A percentile compares a stretch with the other conserved stretches of the same genome.
Evolutionary conservation across 2,329 filamentous ascomycete species (phyloP).

Genomic region (Nigrospora osmanthi): DNA sequence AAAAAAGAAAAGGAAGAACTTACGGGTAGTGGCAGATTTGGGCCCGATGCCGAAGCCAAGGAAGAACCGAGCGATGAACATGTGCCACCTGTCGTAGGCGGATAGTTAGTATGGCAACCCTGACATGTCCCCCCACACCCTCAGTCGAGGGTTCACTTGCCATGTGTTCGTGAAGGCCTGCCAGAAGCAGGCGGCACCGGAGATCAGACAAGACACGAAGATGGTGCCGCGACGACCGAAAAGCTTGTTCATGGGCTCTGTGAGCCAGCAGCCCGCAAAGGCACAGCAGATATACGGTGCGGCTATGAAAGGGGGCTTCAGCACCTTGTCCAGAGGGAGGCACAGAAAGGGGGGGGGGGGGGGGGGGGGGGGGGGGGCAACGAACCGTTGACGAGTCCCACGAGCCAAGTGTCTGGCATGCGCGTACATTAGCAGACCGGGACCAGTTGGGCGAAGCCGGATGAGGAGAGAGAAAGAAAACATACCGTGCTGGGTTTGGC

Average conservation of each 20-base stretch:
- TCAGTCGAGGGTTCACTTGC: background rate
- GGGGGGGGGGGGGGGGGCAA: background rate
- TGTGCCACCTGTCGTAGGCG: constrained; percentile 41
- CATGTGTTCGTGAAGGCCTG: constrained; percentile 31
- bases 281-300: constrained; percentile 60
- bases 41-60: constrained; percentile 65
- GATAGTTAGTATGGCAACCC: too few relatives aligned
- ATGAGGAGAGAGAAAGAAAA: background rate
- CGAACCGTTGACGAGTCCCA: constrained; percentile 50
- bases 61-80: constrained; percentile 63
- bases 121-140: too few relatives aligned
- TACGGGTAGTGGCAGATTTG: constrained; percentile 57
- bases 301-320: constrained; percentile 10
- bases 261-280: constrained; percentile 65
- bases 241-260: constrained; percentile 60
- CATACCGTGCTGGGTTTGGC: constrained; percentile 31
- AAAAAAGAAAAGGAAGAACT: too few relatives aligned
- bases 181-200: constrained; percentile 31
- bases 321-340: background rate
- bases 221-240: constrained; percentile 67
- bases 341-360: background rate
- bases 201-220: constrained; percentile 59
- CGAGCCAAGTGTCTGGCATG: constrained; percentile 43
- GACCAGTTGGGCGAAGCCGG: background rate
- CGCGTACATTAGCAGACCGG: background rate